Percentiles rank a stretch among this genome's conserved stretches.
These are phyloP conservation scores for Actinomucor elegans DNA, from an alignment of 371 early-diverging fungal genomes.

Conservation along the genomic window DNA sequence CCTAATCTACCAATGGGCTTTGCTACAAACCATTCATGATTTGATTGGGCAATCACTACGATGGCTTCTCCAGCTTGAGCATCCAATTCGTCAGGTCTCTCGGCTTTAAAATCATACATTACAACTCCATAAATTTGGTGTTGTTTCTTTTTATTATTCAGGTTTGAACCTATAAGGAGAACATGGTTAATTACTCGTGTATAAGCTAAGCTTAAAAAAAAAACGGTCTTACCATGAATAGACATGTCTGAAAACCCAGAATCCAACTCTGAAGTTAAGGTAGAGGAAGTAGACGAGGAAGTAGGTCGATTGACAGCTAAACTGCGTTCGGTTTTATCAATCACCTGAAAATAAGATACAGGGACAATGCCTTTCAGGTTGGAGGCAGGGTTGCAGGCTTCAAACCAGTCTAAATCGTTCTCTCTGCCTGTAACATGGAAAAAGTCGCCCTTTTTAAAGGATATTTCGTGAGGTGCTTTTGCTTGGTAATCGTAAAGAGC, in stretches of 20 bases:
- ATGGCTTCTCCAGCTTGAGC: conserved; percentile 73
- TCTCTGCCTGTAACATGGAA: conserved; percentile 87
- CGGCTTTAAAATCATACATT: conserved; percentile 76
- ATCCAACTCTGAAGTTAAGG: conserved; percentile 22
- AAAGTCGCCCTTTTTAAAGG: conserved; percentile 85
- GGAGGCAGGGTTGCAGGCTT: conserved; percentile 83
- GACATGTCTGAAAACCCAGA: conserved; percentile 28
- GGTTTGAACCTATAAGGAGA: conserved; percentile 2
- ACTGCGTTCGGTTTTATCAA: conserved; percentile 55
- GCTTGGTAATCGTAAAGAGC: conserved; percentile 76
- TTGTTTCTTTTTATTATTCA: conserved; percentile 18
- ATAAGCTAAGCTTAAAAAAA: not conserved
- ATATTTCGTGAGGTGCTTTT: conserved; percentile 66
- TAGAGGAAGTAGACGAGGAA: conserved; percentile 22
- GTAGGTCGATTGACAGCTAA: conserved; percentile 13
- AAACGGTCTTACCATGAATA: conserved; percentile 11
- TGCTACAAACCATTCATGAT: conserved; percentile 82
- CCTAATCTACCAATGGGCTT: conserved; percentile 68
- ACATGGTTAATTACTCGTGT: not conserved
- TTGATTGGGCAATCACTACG: conserved; percentile 78
- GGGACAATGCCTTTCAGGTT: conserved; percentile 81
- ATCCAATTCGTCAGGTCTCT: conserved; percentile 76
- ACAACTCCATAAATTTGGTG: conserved; percentile 71
- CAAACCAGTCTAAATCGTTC: conserved; percentile 75
- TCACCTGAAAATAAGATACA: conserved; percentile 75